Percentiles rank a stretch among this genome's conserved stretches.
These are phyloP conservation scores for Metschnikowia sp. DNA, from an alignment of 805 yeast genomes.

Conservation along the genomic window DNA sequence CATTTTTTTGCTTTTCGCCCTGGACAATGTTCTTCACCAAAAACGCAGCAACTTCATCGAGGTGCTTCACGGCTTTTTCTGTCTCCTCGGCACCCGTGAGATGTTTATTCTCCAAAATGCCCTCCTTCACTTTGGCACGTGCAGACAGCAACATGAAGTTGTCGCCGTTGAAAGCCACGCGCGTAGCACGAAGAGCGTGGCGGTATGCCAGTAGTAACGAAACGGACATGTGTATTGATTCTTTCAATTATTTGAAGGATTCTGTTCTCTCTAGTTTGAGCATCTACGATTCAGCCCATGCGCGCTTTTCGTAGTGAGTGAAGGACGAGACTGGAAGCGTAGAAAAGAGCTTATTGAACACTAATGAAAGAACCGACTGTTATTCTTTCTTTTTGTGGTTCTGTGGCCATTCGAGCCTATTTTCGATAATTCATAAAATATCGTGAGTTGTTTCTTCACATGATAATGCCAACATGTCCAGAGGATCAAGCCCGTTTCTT, in stretches of 20 bases:
- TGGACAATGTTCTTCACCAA: slow-evolving; percentile 81
- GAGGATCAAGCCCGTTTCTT: too few species aligned
- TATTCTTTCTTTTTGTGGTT: too few species aligned
- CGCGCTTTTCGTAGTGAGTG: too few species aligned
- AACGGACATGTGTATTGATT: slow-evolving; percentile 6
- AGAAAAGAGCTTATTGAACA: too few species aligned
- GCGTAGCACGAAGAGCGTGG: slow-evolving; percentile 63
- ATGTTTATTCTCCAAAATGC: slow-evolving; percentile 37
- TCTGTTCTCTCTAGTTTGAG: neutral
- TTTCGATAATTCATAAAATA: too few species aligned
- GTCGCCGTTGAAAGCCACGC: slow-evolving; percentile 56
- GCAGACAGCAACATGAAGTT: slow-evolving; percentile 52
- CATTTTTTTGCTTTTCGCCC: slow-evolving; percentile 50
- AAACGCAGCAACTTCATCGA: slow-evolving; percentile 70
- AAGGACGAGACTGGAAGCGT: too few species aligned
- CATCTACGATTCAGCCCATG: too few species aligned
- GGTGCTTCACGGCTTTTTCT: slow-evolving; percentile 28
- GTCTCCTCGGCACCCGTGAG: slow-evolving; percentile 40
- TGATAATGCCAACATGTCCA: too few species aligned
- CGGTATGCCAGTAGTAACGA: slow-evolving; percentile 51
- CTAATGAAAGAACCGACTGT: too few species aligned
- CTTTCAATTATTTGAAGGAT: neutral
- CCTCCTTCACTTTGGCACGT: slow-evolving; percentile 54
- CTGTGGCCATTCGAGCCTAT: too few species aligned
- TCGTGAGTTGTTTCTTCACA: too few species aligned